Conservation (phyloP, 148 eudicot genomes). For the Rhododendron henanense region DNA sequence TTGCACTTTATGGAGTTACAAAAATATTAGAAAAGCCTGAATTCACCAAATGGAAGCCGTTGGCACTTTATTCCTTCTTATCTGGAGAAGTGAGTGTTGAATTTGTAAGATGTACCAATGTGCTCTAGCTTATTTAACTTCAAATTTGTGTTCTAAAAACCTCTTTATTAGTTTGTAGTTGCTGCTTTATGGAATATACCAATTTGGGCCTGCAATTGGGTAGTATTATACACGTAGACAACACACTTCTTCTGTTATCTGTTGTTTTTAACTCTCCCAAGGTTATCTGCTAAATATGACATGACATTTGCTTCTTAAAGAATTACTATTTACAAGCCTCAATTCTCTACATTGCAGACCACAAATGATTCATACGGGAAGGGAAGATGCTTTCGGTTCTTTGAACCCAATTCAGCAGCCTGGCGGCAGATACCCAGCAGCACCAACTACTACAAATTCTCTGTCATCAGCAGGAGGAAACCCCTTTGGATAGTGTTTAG, state of each 20-base stretch:
- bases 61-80: background rate
- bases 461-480: constrained; percentile 42
- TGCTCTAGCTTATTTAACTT: constrained; percentile 1
- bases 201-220: background rate
- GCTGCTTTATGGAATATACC: background rate
- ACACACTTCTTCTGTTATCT: too few relatives aligned
- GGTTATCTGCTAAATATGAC: background rate
- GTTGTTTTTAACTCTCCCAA: background rate
- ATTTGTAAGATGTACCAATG: background rate
- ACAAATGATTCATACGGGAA: constrained; percentile 27
- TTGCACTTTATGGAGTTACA: too few relatives aligned
- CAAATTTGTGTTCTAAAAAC: background rate
- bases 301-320: background rate
- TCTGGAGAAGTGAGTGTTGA: background rate
- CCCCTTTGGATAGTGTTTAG: constrained; percentile 49
- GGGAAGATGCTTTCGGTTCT: constrained; percentile 31
- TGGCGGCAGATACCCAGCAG: constrained; percentile 14
- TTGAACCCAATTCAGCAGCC: constrained; percentile 32
- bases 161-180: too few relatives aligned
- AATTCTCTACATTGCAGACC: constrained; percentile 30
- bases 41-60: background rate
- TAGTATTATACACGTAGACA: background rate
- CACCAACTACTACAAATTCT: constrained; percentile 33
- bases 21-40: background rate
- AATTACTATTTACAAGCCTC: background rate